Evolutionary conservation across 164 flowering plant genomes (phyloP).

Genomic region (Pachysandra terminalis): DNA sequence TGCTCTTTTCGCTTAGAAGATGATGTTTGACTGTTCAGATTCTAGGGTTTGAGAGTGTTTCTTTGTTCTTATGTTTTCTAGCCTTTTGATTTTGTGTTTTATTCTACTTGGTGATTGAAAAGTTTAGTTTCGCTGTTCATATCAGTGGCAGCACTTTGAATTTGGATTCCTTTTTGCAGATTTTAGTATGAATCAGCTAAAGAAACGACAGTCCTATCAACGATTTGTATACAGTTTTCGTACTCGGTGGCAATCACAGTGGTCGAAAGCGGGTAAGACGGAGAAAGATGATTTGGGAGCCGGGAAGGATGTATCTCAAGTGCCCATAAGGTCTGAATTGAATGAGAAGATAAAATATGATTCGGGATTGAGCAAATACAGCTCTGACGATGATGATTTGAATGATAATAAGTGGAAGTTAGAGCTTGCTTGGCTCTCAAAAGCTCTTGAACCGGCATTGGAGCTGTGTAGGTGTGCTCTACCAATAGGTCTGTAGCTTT

Average conservation of each 20-base stretch:
- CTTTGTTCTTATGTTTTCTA: background rate
- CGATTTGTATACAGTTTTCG: conserved; percentile 30
- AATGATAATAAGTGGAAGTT: conserved; percentile 54
- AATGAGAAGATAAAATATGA: conserved; percentile 11
- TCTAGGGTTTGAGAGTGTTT: background rate
- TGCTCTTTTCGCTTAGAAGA: background rate
- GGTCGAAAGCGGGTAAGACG: conserved; percentile 32
- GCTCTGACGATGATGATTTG: conserved; percentile 51
- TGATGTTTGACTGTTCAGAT: background rate
- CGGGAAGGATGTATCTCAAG: conserved; percentile 20
- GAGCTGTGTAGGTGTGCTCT: conserved; percentile 72
- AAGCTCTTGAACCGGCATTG: conserved; percentile 86
- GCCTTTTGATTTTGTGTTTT: background rate
- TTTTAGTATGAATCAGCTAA: conserved; percentile 19
- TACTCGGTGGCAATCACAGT: conserved; percentile 35
- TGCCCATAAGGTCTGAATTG: conserved; percentile 11
- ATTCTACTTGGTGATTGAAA: conserved; percentile 3
- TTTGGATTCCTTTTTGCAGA: conserved; percentile 13
- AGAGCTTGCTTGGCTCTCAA: conserved; percentile 86
- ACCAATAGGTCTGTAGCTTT: conserved; percentile 57
- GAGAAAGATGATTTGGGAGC: conserved; percentile 17
- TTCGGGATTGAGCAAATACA: conserved; percentile 20
- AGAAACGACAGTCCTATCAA: conserved; percentile 27
- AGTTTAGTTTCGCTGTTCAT: background rate
- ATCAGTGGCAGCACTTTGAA: background rate